phyloP scores from a whole-genome alignment of 176 grass and related monocot species.

The Oryza meridionalis region DNA sequence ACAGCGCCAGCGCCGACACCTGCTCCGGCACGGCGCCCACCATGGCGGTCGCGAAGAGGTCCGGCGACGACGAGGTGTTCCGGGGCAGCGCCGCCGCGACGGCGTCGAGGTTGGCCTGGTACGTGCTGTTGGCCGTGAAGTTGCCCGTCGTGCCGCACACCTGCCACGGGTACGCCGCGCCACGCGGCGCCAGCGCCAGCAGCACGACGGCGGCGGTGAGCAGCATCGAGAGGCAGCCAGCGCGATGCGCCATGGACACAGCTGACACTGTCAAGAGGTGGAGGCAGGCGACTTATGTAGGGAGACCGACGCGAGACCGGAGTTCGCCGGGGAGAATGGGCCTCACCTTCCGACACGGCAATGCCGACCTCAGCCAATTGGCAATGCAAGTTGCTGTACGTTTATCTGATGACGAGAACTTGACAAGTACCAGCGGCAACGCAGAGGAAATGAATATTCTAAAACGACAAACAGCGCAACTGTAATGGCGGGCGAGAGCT shows the following conservation, averaged over 20 bases:
- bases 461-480: background rate
- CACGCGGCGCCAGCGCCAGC: background rate
- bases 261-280: no score
- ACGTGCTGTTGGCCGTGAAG: constrained; percentile 48
- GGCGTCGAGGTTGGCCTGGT: constrained; percentile 50
- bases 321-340: background rate
- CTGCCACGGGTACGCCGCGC: background rate
- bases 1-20: constrained; percentile 35
- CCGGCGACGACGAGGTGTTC: constrained; percentile 9
- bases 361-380: background rate
- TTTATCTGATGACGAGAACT: background rate
- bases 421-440: background rate
- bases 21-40: constrained; percentile 26
- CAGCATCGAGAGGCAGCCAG: background rate
- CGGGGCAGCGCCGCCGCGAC: constrained; percentile 30
- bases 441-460: background rate
- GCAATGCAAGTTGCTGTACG: background rate
- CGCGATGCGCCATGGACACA: background rate
- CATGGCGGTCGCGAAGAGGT: constrained; percentile 33
- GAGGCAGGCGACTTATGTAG: background rate
- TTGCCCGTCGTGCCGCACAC: constrained; percentile 25
- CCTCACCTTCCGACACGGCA: background rate
- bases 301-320: background rate
- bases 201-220: background rate
- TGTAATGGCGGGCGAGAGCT: background rate